Evolutionary conservation across 2,329 filamentous ascomycete species (phyloP), one percentile per base, ranked within the genome.

Genomic region (Kalaharituber pfeilii): DNA sequence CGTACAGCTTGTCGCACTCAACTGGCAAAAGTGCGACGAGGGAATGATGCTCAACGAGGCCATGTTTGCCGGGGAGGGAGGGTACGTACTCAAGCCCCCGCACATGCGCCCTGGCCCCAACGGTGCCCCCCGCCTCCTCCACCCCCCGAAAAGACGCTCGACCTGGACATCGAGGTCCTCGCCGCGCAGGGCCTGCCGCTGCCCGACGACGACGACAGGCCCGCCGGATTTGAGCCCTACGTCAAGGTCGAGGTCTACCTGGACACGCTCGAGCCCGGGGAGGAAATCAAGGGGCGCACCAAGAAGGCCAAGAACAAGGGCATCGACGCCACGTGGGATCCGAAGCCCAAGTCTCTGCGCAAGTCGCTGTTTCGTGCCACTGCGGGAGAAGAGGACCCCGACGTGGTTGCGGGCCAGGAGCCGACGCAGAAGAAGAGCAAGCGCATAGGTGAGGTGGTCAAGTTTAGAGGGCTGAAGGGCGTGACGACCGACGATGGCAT

Each of bases 1-100:
- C 13, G 76, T 80, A 1, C 79, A 82, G 62, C 76, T 82, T 53
- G 78, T 81, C 11, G 80, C 79, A 0, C 68, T 83, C 57, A 82
- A 82, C 62, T 83, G 79, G 77, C 79, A 83, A 62, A 75, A 73
- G 53, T 71, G 75, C 55, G 79, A 82, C 61, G 75, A 75, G 47
- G 79, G 77, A 18, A 80, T 79, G 73, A 82, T 82, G 78, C 73
- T 82, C 28, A 82, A 82, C 61, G 73, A 79, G 58, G 79, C 72
- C 53, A 81, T 82, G 76, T 83, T 83, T 58, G 70, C 72, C 3
- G 75, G 73, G 2, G 75, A 74, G 2, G 70, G 69, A 29, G 79
- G 79, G 15, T 82, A 77, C 73, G 73, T 78, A 2, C 69, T 80
- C 25, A 82, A 82, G 65, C 79, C 79, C 1, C 65, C 70, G 50